Percentiles rank a stretch among this genome's conserved stretches.
Conservation (phyloP, 441 rosid species). For the Capsella rubella region DNA sequence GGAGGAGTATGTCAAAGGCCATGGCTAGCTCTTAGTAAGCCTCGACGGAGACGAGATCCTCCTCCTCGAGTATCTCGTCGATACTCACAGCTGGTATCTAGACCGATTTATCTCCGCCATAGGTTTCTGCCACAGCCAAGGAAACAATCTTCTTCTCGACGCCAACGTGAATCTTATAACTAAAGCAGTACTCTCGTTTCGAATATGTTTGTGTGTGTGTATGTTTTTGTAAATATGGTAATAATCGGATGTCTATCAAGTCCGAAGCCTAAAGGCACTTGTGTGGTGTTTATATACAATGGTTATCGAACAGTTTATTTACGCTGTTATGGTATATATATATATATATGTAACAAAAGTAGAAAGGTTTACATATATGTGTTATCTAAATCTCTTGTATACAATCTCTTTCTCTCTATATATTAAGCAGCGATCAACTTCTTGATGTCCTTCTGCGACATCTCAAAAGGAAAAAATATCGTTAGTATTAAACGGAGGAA, state of each 20-base stretch:
- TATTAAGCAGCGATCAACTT: conserved; percentile 34
- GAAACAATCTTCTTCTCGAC: conserved; percentile 23
- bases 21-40: conserved; percentile 2
- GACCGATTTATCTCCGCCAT: conserved; percentile 39
- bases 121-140: conserved; percentile 35
- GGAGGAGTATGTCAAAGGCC: conserved; percentile 12
- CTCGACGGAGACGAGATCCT: conserved; percentile 14
- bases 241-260: conserved; percentile 3
- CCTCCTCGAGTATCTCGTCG: conserved; percentile 33
- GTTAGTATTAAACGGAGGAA: background rate
- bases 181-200: background rate
- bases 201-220: conserved; percentile 8
- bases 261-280: background rate
- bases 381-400: conserved; percentile 16
- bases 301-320: background rate
- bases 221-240: background rate
- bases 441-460: conserved; percentile 40
- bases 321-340: background rate
- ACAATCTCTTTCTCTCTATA: background rate
- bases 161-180: conserved; percentile 14
- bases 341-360: conserved; percentile 1
- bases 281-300: background rate
- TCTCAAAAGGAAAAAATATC: background rate
- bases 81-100: conserved; percentile 18
- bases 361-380: background rate